Percentiles rank a stretch among this genome's conserved stretches.
phyloP scores from a whole-genome alignment of 257 asterid species.

The Prunella vulgaris region DNA sequence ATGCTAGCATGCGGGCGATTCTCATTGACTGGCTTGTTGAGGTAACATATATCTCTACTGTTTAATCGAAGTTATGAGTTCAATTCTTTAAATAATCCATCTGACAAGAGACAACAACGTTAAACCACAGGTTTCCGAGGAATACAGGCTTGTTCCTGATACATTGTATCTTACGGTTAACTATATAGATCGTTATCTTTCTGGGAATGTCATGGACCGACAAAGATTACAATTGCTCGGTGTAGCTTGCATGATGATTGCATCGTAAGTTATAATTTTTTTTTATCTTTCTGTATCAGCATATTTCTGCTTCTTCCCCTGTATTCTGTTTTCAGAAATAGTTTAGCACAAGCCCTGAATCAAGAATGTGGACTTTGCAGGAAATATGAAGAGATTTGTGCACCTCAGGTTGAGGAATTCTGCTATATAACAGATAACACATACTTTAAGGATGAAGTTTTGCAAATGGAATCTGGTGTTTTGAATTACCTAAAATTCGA shows the following conservation, averaged over 20 bases:
- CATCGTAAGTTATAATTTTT: slow-evolving; percentile 58
- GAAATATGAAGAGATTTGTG: slow-evolving; percentile 90
- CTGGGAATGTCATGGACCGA: slow-evolving; percentile 81
- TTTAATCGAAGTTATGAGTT: not conserved
- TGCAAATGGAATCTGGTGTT: slow-evolving; percentile 82
- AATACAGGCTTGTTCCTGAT: slow-evolving; percentile 87
- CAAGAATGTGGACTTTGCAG: slow-evolving; percentile 37
- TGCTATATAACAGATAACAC: slow-evolving; percentile 93
- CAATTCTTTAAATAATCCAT: not conserved
- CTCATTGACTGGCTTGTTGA: slow-evolving; percentile 84
- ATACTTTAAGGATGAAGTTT: slow-evolving; percentile 82
- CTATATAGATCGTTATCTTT: slow-evolving; percentile 92
- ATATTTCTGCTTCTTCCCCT: not conserved
- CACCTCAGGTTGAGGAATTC: slow-evolving; percentile 91
- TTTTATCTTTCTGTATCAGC: not conserved
- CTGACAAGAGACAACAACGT: not conserved
- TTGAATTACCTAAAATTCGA: slow-evolving; percentile 79
- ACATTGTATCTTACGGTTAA: slow-evolving; percentile 82
- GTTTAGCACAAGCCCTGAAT: not conserved
- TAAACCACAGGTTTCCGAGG: slow-evolving; percentile 71
- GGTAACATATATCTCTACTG: slow-evolving; percentile 32
- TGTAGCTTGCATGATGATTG: slow-evolving; percentile 97
- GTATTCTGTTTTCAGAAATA: not conserved
- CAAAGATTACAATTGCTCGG: slow-evolving; percentile 85
- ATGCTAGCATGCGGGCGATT: slow-evolving; percentile 52